phyloP scores from a whole-genome alignment of 2,329 filamentous ascomycete species.

The Aureobasidium pullulans region DNA sequence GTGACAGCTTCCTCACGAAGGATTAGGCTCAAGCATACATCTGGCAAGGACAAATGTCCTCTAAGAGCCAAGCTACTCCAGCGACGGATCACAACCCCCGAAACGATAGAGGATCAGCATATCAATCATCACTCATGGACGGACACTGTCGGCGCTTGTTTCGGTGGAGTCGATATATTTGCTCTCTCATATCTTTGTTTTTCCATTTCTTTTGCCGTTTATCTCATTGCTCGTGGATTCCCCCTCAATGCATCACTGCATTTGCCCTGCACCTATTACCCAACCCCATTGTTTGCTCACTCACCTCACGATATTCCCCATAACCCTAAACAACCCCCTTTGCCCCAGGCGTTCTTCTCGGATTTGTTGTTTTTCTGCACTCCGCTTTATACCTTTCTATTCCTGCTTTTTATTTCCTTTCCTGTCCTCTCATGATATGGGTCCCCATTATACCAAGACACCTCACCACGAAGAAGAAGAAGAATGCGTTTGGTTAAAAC shows the following conservation, averaged over 20 bases:
- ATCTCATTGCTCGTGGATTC: background rate
- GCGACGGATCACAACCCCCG: too few relatives aligned
- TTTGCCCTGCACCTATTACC: background rate
- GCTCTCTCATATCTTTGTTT: background rate
- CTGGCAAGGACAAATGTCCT: too few relatives aligned
- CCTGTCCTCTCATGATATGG: constrained; percentile 7
- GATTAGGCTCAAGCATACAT: too few relatives aligned
- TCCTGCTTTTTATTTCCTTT: constrained; percentile 2
- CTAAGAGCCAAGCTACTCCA: too few relatives aligned
- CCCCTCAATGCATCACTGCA: constrained; percentile 10
- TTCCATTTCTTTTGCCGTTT: background rate
- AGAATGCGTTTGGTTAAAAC: background rate
- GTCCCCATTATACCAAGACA: constrained; percentile 2
- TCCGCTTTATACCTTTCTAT: constrained; percentile 7
- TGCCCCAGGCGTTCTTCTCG: background rate
- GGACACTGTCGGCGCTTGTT: too few relatives aligned
- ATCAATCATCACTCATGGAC: too few relatives aligned
- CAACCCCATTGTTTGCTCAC: background rate
- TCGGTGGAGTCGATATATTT: background rate
- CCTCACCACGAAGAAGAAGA: background rate
- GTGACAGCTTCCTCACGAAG: too few relatives aligned
- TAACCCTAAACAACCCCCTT: background rate
- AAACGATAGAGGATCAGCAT: too few relatives aligned
- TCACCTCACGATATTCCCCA: background rate
- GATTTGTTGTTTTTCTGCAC: background rate